Conservation (phyloP, 257 asterid species). For the Forsythia viridissima region DNA sequence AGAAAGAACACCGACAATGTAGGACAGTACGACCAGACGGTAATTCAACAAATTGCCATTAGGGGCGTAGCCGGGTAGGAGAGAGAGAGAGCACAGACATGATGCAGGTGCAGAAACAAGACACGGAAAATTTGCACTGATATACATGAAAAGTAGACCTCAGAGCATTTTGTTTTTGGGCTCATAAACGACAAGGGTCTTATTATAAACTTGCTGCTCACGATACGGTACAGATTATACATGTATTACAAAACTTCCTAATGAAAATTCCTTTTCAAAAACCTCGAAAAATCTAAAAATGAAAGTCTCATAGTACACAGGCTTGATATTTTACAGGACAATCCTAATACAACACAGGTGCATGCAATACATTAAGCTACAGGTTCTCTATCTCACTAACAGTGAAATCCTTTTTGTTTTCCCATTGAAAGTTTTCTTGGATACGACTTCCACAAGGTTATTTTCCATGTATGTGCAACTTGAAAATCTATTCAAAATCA, state of each 20-base stretch:
- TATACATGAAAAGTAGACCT: neutral
- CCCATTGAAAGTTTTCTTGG: neutral
- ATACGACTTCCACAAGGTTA: neutral
- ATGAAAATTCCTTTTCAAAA: neutral
- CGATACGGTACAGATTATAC: neutral
- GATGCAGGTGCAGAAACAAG: too few species aligned
- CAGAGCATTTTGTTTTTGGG: neutral
- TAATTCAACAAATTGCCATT: too few species aligned
- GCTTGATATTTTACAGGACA: slow-evolving; percentile 20
- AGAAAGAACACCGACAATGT: too few species aligned
- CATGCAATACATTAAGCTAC: neutral
- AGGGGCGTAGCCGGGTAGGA: too few species aligned
- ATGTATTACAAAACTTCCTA: neutral
- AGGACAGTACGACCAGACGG: too few species aligned
- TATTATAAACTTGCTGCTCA: neutral
- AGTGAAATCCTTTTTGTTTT: neutral
- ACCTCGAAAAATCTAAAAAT: neutral
- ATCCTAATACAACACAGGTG: slow-evolving; percentile 22
- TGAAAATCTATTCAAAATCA: slow-evolving; percentile 33
- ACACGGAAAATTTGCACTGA: neutral
- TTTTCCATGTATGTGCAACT: neutral
- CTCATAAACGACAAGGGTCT: neutral
- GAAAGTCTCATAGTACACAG: neutral
- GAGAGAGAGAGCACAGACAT: too few species aligned
- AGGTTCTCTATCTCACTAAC: neutral